Conservation (phyloP, 257 asterid genomes). For the Solanum gracilifrons region DNA sequence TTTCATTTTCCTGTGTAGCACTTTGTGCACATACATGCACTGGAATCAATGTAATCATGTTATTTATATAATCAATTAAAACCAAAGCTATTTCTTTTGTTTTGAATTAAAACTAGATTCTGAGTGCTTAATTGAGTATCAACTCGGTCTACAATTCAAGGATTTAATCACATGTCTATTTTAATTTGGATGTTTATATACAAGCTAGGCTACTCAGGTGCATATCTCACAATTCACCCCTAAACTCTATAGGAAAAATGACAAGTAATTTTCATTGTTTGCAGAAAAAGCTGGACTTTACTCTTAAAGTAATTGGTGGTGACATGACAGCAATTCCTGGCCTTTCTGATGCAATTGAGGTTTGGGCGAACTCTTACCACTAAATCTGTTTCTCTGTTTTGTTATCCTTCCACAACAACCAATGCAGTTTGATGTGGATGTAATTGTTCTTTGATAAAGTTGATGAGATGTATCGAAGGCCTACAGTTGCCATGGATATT, state of each 20-base stretch:
- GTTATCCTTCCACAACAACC: background rate
- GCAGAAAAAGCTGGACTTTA: constrained; percentile 81
- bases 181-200: no score
- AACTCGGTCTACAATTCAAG: no score
- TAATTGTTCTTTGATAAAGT: background rate
- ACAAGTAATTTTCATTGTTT: background rate
- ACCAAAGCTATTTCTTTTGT: no score
- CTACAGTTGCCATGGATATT: background rate
- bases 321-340: constrained; percentile 84
- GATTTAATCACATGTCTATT: no score
- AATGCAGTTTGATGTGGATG: background rate
- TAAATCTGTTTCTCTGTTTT: background rate
- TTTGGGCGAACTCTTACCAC: constrained; percentile 2
- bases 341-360: constrained; percentile 86
- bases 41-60: background rate
- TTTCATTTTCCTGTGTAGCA: background rate
- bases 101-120: no score
- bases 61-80: background rate
- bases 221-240: background rate
- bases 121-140: no score
- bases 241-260: background rate
- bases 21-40: background rate
- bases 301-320: constrained; percentile 87
- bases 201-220: background rate
- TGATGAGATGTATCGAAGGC: background rate